These are phyloP conservation scores for Gossypium trilobum DNA, from an alignment of 441 rosid genomes.

Conservation along the genomic window DNA sequence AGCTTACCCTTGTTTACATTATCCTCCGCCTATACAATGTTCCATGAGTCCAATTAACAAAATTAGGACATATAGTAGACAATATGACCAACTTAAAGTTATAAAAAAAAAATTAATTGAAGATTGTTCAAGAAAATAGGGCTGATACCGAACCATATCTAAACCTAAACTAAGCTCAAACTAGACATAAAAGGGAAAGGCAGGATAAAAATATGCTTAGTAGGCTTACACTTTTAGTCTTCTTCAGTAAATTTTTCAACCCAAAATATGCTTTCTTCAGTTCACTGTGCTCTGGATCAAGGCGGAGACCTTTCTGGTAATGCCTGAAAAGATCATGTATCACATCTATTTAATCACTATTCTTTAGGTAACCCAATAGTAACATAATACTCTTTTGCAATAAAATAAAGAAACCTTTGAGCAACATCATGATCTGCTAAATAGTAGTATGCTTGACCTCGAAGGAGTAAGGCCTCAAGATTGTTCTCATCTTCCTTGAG, in stretches of 20 bases:
- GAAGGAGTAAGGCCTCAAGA: conserved; percentile 80
- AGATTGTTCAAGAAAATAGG: not conserved
- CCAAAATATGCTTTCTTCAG: conserved; percentile 94
- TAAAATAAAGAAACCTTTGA: conserved; percentile 42
- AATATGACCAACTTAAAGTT: not conserved
- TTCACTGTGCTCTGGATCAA: conserved; percentile 90
- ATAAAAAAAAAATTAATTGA: not conserved
- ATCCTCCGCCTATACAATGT: conserved; percentile 69
- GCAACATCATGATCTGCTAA: conserved; percentile 96
- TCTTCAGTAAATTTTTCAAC: conserved; percentile 80
- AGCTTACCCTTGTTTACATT: conserved; percentile 75
- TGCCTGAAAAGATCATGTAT: conserved; percentile 47
- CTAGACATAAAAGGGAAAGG: not conserved
- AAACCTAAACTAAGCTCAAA: not conserved
- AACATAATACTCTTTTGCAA: not conserved
- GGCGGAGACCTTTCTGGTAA: conserved; percentile 90
- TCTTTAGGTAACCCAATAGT: not conserved
- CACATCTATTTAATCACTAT: conserved; percentile 15
- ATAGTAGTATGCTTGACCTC: conserved; percentile 92
- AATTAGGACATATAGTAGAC: not conserved
- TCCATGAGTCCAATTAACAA: not conserved
- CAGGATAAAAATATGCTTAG: not conserved
- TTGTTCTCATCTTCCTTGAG: conserved; percentile 82
- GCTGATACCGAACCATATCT: not conserved
- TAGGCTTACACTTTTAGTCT: conserved; percentile 70